Base-by-base conservation (phyloP, 108 stramenopile species). In the Cyclotella kingstonii region DNA sequence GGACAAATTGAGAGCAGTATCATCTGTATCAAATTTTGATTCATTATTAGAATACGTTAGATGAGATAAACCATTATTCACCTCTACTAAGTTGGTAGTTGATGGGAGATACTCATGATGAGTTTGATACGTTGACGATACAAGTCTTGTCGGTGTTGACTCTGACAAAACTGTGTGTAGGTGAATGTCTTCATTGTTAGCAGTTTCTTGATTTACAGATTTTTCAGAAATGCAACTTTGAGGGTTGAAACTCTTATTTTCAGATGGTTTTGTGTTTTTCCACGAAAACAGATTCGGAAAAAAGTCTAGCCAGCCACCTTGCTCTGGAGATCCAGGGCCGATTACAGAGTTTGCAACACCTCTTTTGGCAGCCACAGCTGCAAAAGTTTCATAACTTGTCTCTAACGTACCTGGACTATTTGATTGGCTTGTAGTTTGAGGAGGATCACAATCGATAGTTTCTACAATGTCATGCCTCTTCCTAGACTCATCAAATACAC, bases 381-480 rank as follows among this genome's bases (percentile, higher is more conserved):
- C 58, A 54, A 73, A 73, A 19, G 72, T 73, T 47, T 73, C 72
- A 45, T 73, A 73, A 6, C 58, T 62, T 21, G 72, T 38, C 22
- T 60, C 58, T n/a, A 60, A 42, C 9, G 39, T 52, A 14, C 42
- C 57, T 1, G 46, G 34, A 36, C 29, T 50, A 36, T 64, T 25
- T 9, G 6, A 29, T 19, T 33, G 14, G 47, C 8, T 33, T 19
- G 30, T 43, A 41, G 41, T 14, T 27, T 40, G 7, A 15, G 1
- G 23, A 28, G 2, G 10, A 15, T 42, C 27, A 8, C 23, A 41
- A 18, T 26, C 17, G 18, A 5, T 23, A 0, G 41, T 25, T 15
- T 27, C 26, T 23, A 42, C 12, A n/a, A 1, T 5, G 22, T 35
- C n/a, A 10, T 34, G 12, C 14, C 10, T 4, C 18, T 42, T 23